Evolutionary conservation across 2,329 filamentous ascomycete species (phyloP), one percentile per base, ranked within the genome.

Genomic region (Fusarium dlaminii): DNA sequence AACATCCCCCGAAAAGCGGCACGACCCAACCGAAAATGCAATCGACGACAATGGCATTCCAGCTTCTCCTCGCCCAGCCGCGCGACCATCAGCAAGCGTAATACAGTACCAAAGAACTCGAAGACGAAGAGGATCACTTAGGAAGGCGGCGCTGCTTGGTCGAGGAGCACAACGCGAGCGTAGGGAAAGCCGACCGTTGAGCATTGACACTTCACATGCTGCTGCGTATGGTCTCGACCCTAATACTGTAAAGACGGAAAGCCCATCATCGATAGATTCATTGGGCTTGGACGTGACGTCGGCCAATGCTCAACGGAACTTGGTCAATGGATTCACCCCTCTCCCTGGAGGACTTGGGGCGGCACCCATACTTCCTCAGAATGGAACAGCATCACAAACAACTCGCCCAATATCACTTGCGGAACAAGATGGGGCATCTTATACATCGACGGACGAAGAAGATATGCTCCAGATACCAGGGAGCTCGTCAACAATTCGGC

Each of bases 71-170:
- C 71, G 70, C 45, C 57, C 70, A 54, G 78, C 70, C 51, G 72
- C 49, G 51, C 79, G 77, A 66, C 74, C 77, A 66, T 80, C 79
- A 65, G 78, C 74, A 54, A 80, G 75, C 64, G 75, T 79, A 40
- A 75, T 78, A 52, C 84, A 84, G 78, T 86, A 82, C 79, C 86
- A 82, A 80, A 87, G 82, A 84, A 87, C 76, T 82, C 88, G 94
- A 63, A 91, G 91, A 77, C 90, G 95, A 68, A 93, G 93, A 80
- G 95, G 94, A 8, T 98, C 95, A 17, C 86, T 98, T 80, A 90
- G 95, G 68, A 98, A 98, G 83, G 94, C 94, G 17, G 95, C 94
- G 32, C 86, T 98, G 55, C 87, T 98, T 24, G 94, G 94, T 22
- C 92, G 93, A 71, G 92, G 92, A 70, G 90, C 87, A 62, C 90